phyloP scores from a whole-genome alignment of 2,329 filamentous ascomycete species.

The Botrytis paeoniae region DNA sequence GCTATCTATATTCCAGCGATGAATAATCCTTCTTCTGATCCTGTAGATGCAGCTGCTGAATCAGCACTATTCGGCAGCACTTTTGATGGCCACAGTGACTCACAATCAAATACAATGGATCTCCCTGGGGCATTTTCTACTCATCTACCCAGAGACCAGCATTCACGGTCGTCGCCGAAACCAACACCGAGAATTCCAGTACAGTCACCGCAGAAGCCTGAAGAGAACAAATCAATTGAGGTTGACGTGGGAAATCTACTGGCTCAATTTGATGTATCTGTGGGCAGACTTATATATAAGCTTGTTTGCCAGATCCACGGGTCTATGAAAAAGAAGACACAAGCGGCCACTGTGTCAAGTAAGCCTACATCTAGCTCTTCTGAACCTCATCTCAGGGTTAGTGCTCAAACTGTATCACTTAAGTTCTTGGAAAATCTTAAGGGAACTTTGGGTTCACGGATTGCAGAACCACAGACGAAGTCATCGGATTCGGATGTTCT shows the following conservation, averaged over 20 bases:
- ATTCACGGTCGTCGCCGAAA: not conserved
- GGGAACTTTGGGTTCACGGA: slow-evolving; percentile 27
- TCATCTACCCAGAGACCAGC: slow-evolving; percentile 30
- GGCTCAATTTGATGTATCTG: slow-evolving; percentile 37
- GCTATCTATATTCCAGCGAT: slow-evolving; percentile 37
- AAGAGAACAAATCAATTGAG: slow-evolving; percentile 30
- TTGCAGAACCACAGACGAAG: slow-evolving; percentile 13
- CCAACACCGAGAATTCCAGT: not conserved
- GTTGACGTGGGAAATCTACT: slow-evolving; percentile 33
- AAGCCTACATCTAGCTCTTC: slow-evolving; percentile 17
- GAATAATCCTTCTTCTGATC: slow-evolving; percentile 7
- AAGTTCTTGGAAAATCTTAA: slow-evolving; percentile 38
- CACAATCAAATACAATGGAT: slow-evolving; percentile 45
- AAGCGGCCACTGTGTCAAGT: not conserved
- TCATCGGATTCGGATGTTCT: slow-evolving; percentile 33
- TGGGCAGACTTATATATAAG: slow-evolving; percentile 37
- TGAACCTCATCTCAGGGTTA: slow-evolving; percentile 27
- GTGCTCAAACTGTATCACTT: slow-evolving; percentile 33
- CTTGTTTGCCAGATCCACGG: slow-evolving; percentile 32
- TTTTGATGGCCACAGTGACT: slow-evolving; percentile 28
- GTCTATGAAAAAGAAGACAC: slow-evolving; percentile 25
- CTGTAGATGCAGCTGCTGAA: slow-evolving; percentile 15
- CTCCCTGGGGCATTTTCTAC: slow-evolving; percentile 62
- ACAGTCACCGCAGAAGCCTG: not conserved
- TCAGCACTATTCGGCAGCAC: slow-evolving; percentile 22